These are phyloP conservation scores for Euclidium syriacum DNA, from an alignment of 345 rosid genomes.

Conservation along the genomic window DNA sequence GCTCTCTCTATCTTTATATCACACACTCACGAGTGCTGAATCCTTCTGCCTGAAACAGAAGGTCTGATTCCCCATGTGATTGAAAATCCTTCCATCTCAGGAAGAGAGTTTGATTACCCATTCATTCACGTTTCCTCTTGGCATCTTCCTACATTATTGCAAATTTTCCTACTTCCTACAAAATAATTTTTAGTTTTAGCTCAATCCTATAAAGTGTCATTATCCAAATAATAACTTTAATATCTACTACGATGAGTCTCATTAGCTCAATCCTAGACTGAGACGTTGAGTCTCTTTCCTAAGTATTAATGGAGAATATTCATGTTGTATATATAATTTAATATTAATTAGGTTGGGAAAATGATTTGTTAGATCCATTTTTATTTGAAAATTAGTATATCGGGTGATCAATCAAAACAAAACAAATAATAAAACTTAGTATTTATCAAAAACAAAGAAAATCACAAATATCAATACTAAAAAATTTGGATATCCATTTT, in stretches of 20 bases:
- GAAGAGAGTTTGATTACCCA: background rate
- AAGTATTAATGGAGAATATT: background rate
- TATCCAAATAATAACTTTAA: background rate
- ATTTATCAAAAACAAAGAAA: too few species aligned
- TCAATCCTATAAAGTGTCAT: background rate
- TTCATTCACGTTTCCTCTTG: conserved; percentile 24
- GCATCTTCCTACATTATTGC: background rate
- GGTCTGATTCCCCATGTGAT: conserved; percentile 11
- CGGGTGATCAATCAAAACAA: too few species aligned
- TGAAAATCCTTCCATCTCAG: conserved; percentile 10
- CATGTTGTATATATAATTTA: background rate
- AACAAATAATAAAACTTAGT: too few species aligned
- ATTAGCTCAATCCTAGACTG: background rate
- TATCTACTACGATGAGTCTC: background rate
- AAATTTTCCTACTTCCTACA: background rate
- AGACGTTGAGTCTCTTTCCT: conserved; percentile 6
- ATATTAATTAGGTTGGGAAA: too few species aligned
- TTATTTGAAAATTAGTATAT: too few species aligned
- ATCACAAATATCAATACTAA: too few species aligned
- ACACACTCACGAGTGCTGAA: conserved; percentile 21
- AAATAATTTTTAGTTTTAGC: background rate
- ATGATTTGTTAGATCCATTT: too few species aligned
- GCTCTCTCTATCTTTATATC: background rate
- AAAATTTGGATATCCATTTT: too few species aligned
- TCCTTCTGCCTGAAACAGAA: background rate